Percentiles rank a stretch among this genome's conserved stretches.
Conservation (phyloP, 257 asterid species). For the Nicotiana undulata region DNA sequence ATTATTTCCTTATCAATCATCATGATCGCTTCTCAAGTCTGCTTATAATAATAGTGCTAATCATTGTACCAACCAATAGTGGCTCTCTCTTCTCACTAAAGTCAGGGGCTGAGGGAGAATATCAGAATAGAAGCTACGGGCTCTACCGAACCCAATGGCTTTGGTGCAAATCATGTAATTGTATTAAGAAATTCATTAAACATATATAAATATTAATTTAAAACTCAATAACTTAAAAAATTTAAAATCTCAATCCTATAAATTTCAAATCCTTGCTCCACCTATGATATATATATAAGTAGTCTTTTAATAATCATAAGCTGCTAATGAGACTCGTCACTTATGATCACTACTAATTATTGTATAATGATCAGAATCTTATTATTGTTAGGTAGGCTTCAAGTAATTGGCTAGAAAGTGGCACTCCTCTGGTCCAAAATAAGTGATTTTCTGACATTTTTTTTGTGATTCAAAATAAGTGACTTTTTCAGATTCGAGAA, state of each 20-base stretch:
- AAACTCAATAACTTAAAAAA: too few relatives aligned
- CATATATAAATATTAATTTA: too few relatives aligned
- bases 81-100: neutral
- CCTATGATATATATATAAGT: neutral
- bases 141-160: too few relatives aligned
- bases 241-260: too few relatives aligned
- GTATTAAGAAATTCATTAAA: too few relatives aligned
- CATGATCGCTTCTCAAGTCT: neutral
- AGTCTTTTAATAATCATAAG: neutral
- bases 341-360: neutral
- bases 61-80: slow-evolving; percentile 3
- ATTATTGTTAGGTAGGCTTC: neutral
- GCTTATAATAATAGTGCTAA: neutral
- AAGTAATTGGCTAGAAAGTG: slow-evolving; percentile 6
- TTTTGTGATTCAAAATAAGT: too few relatives aligned
- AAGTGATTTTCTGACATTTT: too few relatives aligned
- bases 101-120: too few relatives aligned
- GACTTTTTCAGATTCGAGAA: too few relatives aligned
- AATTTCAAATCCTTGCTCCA: too few relatives aligned
- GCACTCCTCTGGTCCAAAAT: neutral
- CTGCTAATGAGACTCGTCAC: neutral
- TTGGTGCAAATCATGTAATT: too few relatives aligned
- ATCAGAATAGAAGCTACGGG: too few relatives aligned
- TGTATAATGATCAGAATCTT: neutral
- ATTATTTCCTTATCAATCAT: slow-evolving; percentile 4